A percentile compares a stretch with the other conserved stretches of the same genome.
Conservation (phyloP, 176 grass and related monocot genomes). For the Oryza glaberrima region DNA sequence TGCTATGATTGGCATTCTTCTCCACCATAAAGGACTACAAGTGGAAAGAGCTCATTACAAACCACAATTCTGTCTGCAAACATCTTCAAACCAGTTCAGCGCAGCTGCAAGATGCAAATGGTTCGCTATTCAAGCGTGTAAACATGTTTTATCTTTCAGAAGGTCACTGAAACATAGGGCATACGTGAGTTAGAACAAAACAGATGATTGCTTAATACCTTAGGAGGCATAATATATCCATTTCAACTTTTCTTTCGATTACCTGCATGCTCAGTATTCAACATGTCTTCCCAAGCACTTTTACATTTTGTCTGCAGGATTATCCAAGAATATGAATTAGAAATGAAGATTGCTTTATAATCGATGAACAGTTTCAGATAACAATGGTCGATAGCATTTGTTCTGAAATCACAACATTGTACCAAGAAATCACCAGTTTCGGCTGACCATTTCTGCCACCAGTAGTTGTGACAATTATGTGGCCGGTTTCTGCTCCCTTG, state of each 20-base stretch:
- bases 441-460: conserved; percentile 78
- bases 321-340: conserved; percentile 1
- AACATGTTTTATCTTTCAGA: too few species aligned
- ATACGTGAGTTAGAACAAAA: too few species aligned
- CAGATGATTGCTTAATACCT: too few species aligned
- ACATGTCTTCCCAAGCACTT: too few species aligned
- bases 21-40: too few species aligned
- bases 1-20: too few species aligned
- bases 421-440: conserved; percentile 57
- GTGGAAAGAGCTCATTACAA: not conserved
- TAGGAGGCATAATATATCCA: too few species aligned
- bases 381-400: too few species aligned
- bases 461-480: conserved; percentile 81
- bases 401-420: not conserved
- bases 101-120: not conserved
- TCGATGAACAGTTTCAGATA: not conserved
- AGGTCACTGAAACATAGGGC: too few species aligned
- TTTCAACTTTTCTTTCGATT: too few species aligned
- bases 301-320: conserved; percentile 37
- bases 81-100: not conserved
- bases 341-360: not conserved
- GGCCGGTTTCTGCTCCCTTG: conserved; percentile 77
- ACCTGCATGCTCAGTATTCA: too few species aligned
- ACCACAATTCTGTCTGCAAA: too few species aligned
- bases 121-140: not conserved